Base-by-base conservation (phyloP, 768 basidiomycete species). In the Suillus subaureus region DNA sequence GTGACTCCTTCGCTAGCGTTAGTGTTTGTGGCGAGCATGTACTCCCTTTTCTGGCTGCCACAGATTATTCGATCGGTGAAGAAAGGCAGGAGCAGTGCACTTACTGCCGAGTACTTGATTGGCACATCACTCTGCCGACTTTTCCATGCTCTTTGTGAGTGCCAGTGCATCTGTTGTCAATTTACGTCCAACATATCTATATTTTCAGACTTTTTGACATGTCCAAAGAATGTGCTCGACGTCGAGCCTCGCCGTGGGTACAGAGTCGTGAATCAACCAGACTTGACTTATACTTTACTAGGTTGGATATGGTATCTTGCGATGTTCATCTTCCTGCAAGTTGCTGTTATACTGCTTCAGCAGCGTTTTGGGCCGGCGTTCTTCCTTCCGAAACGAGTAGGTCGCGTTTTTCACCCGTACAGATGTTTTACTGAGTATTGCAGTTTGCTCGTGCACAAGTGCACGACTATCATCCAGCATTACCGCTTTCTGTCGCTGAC, bases 161-260 rank as follows among this genome's bases (percentile, higher is more conserved):
- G 12, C 18, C 45, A 52, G 45, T 26, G 35, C 15, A 0, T 28
- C 7, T 61, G 35, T 23, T n/a, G 42, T 26, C 40, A n/a, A 16
- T 9, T 35, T 18, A 26, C 16, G n/a, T 57, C 63, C 70, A 16
- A 66, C 52, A 23, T 45, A n/a, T 62, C 61, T 55, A 23, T 45
- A 23, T 62, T 61, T 12, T 3, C 68, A 97, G 95, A 97, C 73
- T 92, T 92, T 69, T 79, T 96, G 72, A 84, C 83, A 1, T 96
- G 92, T 72, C 92, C 94, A 1, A 87, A 87, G 72, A 97, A 96
- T 71, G 90, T 96, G 7, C 82, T 96, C 64, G 94, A 96, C 66
- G 82, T 94, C 18, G 85, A 91, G 67, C 86, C 91, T 16, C 84
- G 89, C 66, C 73, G 93, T 94, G 72, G 66, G 89, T 81, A 2